These are phyloP conservation scores for Xylariaceae sp. DNA, from an alignment of 2,329 filamentous ascomycete genomes.

Conservation along the genomic window DNA sequence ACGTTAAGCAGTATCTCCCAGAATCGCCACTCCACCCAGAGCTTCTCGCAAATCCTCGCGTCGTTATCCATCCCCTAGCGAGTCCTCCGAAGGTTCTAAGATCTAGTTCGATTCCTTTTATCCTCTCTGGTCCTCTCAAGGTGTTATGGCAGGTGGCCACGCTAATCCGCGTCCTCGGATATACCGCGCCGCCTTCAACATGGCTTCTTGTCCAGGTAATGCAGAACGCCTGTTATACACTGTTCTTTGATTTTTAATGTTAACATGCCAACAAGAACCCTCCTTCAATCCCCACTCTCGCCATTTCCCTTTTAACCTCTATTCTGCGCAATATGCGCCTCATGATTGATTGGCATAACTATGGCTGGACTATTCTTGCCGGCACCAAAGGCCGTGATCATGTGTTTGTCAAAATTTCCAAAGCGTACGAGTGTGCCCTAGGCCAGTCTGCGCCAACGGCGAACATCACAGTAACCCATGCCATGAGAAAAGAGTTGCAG, in stretches of 20 bases:
- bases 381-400: conserved; percentile 63
- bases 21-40: conserved; percentile 85
- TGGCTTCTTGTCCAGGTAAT: conserved; percentile 84
- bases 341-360: conserved; percentile 98
- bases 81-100: conserved; percentile 71
- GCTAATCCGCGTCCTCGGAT: conserved; percentile 74
- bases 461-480: conserved; percentile 87
- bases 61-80: conserved; percentile 73
- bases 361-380: conserved; percentile 90
- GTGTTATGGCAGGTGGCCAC: conserved; percentile 80
- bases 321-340: conserved; percentile 79
- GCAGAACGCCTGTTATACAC: background rate
- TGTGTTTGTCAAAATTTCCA: conserved; percentile 78
- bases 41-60: conserved; percentile 69
- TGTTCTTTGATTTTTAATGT: conserved; percentile 10
- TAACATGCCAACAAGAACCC: conserved; percentile 69
- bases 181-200: conserved; percentile 72
- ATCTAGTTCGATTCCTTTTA: conserved; percentile 75
- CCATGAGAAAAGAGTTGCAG: conserved; percentile 79
- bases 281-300: conserved; percentile 89
- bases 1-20: conserved; percentile 35
- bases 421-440: conserved; percentile 76
- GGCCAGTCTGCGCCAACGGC: conserved; percentile 69
- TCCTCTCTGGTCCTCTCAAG: conserved; percentile 80
- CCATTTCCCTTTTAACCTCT: conserved; percentile 74